These are phyloP conservation scores for Podospora australis DNA, from an alignment of 495 filamentous ascomycete genomes.

Conservation along the genomic window DNA sequence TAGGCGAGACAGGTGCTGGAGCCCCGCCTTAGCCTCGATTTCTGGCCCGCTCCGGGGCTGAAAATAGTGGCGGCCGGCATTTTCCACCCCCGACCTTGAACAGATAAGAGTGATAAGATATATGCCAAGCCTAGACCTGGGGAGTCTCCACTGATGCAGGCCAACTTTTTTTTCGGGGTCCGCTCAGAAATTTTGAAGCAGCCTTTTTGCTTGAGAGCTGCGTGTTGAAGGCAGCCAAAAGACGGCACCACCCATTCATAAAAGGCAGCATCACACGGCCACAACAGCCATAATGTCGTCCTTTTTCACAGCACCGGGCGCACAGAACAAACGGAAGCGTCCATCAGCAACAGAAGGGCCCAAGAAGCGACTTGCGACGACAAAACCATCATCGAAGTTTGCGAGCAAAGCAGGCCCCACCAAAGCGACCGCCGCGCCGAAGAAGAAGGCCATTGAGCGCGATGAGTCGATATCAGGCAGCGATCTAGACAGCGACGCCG, in stretches of 20 bases:
- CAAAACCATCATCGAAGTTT: slow-evolving; percentile 31
- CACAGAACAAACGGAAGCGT: slow-evolving; percentile 75
- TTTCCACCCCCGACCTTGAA: slow-evolving; percentile 4
- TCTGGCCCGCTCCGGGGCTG: slow-evolving; percentile 3
- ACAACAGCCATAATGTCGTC: slow-evolving; percentile 58
- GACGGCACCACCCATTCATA: slow-evolving; percentile 4
- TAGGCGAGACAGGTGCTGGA: neutral
- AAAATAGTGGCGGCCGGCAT: slow-evolving; percentile 10
- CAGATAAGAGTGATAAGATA: neutral
- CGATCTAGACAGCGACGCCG: slow-evolving; percentile 53
- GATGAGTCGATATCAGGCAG: slow-evolving; percentile 84
- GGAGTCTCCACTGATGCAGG: slow-evolving; percentile 21
- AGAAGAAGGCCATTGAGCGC: slow-evolving; percentile 52
- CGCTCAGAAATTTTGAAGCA: slow-evolving; percentile 22
- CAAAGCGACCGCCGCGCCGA: slow-evolving; percentile 37
- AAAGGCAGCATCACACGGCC: slow-evolving; percentile 9
- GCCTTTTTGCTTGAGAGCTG: slow-evolving; percentile 1
- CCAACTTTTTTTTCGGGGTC: slow-evolving; percentile 17
- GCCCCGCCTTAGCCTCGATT: neutral
- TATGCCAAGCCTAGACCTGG: slow-evolving; percentile 11
- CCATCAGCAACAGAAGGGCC: slow-evolving; percentile 32
- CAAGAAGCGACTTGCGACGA: slow-evolving; percentile 41
- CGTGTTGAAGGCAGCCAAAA: slow-evolving; percentile 10
- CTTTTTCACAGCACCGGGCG: slow-evolving; percentile 74
- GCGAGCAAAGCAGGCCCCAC: slow-evolving; percentile 38